phyloP scores from a whole-genome alignment of 192 early-diverging fungal species.

The Spizellomyces punctatus region DNA sequence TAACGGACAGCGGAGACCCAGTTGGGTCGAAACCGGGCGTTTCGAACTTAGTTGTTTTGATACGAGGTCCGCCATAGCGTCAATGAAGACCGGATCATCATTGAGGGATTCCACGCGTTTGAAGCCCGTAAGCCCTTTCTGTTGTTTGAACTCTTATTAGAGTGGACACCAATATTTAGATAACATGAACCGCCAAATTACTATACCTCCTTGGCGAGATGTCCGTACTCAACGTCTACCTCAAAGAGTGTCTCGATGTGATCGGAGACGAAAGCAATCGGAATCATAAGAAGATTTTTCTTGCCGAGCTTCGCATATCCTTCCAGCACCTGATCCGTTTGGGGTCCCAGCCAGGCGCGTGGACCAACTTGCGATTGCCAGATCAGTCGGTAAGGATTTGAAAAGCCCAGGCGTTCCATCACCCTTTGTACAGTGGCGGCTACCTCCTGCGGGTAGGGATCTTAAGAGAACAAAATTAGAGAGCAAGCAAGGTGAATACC shows the following conservation, averaged over 20 bases:
- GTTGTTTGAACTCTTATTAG: background rate
- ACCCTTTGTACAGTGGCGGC: slow-evolving; percentile 82
- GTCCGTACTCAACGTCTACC: slow-evolving; percentile 91
- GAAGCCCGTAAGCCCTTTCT: slow-evolving; percentile 81
- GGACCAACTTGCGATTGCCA: slow-evolving; percentile 98
- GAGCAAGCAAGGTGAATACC: slow-evolving; percentile 9
- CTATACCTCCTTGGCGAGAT: slow-evolving; percentile 75
- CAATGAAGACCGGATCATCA: slow-evolving; percentile 87
- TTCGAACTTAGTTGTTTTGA: slow-evolving; percentile 70
- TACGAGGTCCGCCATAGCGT: slow-evolving; percentile 86
- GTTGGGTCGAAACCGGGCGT: slow-evolving; percentile 53
- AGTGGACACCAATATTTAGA: background rate
- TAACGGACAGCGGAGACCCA: slow-evolving; percentile 69
- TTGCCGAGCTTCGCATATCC: slow-evolving; percentile 75
- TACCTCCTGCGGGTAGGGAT: slow-evolving; percentile 85
- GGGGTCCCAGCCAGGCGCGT: slow-evolving; percentile 87
- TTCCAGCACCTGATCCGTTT: slow-evolving; percentile 79
- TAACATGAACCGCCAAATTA: too few species aligned
- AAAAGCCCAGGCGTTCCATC: slow-evolving; percentile 69
- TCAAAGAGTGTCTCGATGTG: slow-evolving; percentile 98
- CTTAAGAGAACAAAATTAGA: slow-evolving; percentile 30
- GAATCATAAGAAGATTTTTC: slow-evolving; percentile 83
- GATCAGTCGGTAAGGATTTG: slow-evolving; percentile 84
- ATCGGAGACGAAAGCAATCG: slow-evolving; percentile 95
- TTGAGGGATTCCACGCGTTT: slow-evolving; percentile 92